Conservation (phyloP, 305 asterid genomes). For the Plantago coronopus region DNA sequence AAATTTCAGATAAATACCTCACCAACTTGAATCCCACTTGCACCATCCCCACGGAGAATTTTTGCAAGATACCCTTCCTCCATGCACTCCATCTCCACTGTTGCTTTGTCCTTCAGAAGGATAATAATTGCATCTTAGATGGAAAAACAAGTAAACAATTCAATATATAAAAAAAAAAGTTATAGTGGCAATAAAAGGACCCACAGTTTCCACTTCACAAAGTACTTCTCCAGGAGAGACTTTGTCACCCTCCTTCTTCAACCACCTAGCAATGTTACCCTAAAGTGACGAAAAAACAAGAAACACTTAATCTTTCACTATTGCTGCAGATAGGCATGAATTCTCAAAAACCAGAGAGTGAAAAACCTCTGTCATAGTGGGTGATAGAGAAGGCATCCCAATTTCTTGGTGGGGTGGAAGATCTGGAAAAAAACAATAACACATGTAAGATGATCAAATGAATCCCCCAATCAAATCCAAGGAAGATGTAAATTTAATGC, state of each 20-base stretch:
- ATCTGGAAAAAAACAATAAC: conserved; percentile 44
- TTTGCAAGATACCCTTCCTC: conserved; percentile 98
- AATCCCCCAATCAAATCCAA: conserved; percentile 9
- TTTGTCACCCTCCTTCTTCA: conserved; percentile 98
- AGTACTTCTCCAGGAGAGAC: conserved; percentile 95
- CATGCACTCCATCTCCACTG: conserved; percentile 99
- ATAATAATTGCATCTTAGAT: conserved; percentile 20
- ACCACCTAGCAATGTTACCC: conserved; percentile 98
- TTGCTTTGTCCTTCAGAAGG: conserved; percentile 80
- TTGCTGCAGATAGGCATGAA: conserved; percentile 12
- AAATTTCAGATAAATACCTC: conserved; percentile 58
- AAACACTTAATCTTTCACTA: conserved; percentile 17
- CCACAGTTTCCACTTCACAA: conserved; percentile 99
- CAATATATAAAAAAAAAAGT: conserved; percentile 15
- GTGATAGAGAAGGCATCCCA: conserved; percentile 99
- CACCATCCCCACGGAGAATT: conserved; percentile 79
- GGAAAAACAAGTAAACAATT: conserved; percentile 10
- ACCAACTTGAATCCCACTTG: conserved; percentile 95
- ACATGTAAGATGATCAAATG: conserved; percentile 16
- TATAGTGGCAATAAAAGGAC: conserved; percentile 28
- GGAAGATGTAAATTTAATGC: background rate
- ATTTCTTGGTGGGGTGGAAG: conserved; percentile 96
- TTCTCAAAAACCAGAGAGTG: conserved; percentile 17
- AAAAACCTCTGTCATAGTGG: conserved; percentile 95
- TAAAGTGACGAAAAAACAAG: conserved; percentile 31